phyloP scores from a whole-genome alignment of 2,329 filamentous ascomycete species.

The Aspergillus awamori region DNA sequence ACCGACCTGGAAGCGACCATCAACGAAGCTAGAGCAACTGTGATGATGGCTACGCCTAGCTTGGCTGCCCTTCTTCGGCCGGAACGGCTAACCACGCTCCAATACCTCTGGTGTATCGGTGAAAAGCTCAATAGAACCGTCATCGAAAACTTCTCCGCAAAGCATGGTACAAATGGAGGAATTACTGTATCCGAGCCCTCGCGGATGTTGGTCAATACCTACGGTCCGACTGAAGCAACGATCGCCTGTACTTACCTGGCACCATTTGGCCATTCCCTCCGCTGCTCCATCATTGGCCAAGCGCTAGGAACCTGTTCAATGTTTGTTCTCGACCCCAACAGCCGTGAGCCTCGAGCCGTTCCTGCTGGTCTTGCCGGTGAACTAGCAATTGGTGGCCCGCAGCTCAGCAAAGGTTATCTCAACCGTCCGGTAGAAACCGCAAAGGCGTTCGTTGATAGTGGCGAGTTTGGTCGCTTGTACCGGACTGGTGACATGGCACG shows the following conservation, averaged over 20 bases:
- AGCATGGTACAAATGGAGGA: background rate
- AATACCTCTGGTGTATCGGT: constrained; percentile 39
- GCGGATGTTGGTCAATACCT: constrained; percentile 35
- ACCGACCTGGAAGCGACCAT: constrained; percentile 32
- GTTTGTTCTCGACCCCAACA: constrained; percentile 31
- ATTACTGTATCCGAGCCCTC: background rate
- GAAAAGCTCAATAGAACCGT: constrained; percentile 39
- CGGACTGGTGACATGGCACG: constrained; percentile 51
- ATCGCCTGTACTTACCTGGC: constrained; percentile 33
- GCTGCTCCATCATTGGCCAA: constrained; percentile 42
- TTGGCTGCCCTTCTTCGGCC: constrained; percentile 40
- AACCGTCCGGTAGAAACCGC: constrained; percentile 30
- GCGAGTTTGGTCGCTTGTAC: constrained; percentile 52
- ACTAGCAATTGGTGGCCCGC: constrained; percentile 43
- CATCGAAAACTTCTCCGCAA: constrained; percentile 35
- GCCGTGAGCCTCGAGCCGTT: constrained; percentile 36
- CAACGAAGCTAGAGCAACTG: constrained; percentile 36
- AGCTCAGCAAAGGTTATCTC: constrained; percentile 35
- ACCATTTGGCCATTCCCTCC: constrained; percentile 22
- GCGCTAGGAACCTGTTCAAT: constrained; percentile 40
- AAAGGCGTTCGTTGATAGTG: constrained; percentile 29
- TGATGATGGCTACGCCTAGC: constrained; percentile 46
- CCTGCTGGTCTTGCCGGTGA: constrained; percentile 50
- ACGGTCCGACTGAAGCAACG: constrained; percentile 39
- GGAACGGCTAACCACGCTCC: constrained; percentile 27